These are phyloP conservation scores for Claviceps capensis DNA, from an alignment of 2,329 filamentous ascomycete species.

Conservation along the genomic window DNA sequence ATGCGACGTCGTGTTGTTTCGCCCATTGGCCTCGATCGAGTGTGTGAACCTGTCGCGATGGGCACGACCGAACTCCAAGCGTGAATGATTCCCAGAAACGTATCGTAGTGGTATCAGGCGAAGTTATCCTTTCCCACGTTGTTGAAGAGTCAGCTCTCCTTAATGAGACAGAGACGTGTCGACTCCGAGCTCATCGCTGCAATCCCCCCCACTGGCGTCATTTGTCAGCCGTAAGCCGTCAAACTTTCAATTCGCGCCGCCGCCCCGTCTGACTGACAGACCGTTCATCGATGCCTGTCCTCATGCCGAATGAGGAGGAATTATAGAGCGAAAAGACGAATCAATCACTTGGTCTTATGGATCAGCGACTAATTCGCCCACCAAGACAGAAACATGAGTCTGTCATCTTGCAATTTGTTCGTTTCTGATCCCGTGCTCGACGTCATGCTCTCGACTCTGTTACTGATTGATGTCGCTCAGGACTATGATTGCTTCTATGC, in stretches of 20 bases:
- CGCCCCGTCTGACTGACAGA: not conserved
- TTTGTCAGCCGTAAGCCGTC: not conserved
- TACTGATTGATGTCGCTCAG: slow-evolving; percentile 20
- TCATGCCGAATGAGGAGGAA: not conserved
- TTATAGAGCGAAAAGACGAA: not conserved
- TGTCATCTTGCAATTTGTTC: slow-evolving; percentile 71
- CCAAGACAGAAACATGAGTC: slow-evolving; percentile 45
- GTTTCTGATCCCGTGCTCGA: slow-evolving; percentile 13
- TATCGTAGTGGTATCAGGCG: not conserved
- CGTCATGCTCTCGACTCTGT: not conserved
- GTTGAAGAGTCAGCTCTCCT: not conserved
- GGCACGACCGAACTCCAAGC: not conserved
- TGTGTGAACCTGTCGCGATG: not conserved
- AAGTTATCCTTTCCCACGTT: not conserved
- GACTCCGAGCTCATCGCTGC: not conserved
- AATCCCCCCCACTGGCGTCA: not conserved
- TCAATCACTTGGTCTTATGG: slow-evolving; percentile 5
- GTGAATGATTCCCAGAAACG: not conserved
- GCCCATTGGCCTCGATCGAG: not conserved
- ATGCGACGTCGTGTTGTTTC: not conserved
- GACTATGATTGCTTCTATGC: slow-evolving; percentile 93
- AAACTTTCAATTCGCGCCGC: not conserved
- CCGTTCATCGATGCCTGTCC: not conserved
- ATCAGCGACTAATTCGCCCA: slow-evolving; percentile 8
- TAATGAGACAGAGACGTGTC: not conserved